Evolutionary conservation across 2,329 filamentous ascomycete species (phyloP).

Genomic region (Xylaria sp.): DNA sequence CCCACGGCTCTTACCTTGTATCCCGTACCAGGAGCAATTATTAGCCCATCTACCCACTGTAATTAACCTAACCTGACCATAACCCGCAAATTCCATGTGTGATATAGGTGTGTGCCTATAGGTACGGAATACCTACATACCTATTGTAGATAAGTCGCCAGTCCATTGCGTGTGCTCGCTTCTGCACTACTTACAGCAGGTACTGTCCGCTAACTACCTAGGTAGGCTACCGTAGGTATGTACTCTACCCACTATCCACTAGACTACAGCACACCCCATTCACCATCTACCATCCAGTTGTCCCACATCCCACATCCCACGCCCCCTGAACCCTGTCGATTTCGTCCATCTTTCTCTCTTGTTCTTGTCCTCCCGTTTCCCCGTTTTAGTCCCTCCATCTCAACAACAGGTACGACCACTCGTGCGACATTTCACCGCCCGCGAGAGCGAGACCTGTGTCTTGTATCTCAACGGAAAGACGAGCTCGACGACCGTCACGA

Average conservation of each 20-base stretch:
- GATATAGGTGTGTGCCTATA: too few species aligned
- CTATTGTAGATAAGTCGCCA: too few species aligned
- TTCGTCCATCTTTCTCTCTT: constrained; percentile 26
- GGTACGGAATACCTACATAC: too few species aligned
- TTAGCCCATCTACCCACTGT: too few species aligned
- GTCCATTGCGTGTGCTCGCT: too few species aligned
- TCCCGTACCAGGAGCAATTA: too few species aligned
- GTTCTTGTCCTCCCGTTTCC: constrained; percentile 30
- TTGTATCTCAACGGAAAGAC: constrained; percentile 33
- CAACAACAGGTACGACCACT: constrained; percentile 20
- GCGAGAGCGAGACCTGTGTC: constrained; percentile 33
- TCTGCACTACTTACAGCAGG: too few species aligned
- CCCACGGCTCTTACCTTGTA: too few species aligned
- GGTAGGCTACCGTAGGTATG: neutral
- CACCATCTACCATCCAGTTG: neutral
- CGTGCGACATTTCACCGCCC: constrained; percentile 33
- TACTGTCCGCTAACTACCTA: too few species aligned
- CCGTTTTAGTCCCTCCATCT: constrained; percentile 30
- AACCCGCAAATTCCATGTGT: too few species aligned
- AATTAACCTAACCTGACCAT: too few species aligned
- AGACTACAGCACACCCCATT: neutral
- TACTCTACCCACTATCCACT: neutral
- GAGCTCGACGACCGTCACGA: constrained; percentile 15
- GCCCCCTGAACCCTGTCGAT: constrained; percentile 28
- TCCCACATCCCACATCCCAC: constrained; percentile 11